phyloP scores from a whole-genome alignment of 176 grass and related monocot species.

The Calamus simplicifolius region DNA sequence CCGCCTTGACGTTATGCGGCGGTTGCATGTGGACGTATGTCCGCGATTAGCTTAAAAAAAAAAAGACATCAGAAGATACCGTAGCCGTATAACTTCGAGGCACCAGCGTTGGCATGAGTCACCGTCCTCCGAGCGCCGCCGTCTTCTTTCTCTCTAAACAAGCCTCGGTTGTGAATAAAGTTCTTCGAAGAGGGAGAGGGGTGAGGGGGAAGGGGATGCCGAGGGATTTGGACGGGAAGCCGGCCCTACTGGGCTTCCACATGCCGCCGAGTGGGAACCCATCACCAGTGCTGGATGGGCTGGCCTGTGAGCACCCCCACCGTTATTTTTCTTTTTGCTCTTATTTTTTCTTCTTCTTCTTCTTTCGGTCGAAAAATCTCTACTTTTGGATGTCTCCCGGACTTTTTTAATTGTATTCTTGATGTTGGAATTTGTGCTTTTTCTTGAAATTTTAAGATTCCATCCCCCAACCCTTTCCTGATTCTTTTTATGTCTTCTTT shows the following conservation, averaged over 20 bases:
- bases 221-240: conserved; percentile 13
- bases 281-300: conserved; percentile 88
- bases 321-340: background rate
- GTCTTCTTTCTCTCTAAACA: too few species aligned
- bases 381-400: background rate
- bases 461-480: too few species aligned
- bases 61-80: too few species aligned
- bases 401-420: background rate
- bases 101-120: too few species aligned
- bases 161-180: too few species aligned
- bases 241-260: conserved; percentile 52
- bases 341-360: background rate
- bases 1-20: too few species aligned
- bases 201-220: background rate
- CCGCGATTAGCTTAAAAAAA: too few species aligned
- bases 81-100: too few species aligned
- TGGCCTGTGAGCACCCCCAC: conserved; percentile 53
- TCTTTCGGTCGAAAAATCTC: background rate
- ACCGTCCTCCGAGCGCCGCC: too few species aligned
- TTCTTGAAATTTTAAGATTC: too few species aligned
- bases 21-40: too few species aligned
- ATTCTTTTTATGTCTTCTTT: too few species aligned
- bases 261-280: conserved; percentile 96
- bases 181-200: background rate
- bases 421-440: background rate